Evolutionary conservation across 805 yeast species (phyloP), one percentile per base, ranked within the genome.

Genomic region (Suhomyces faveliae): DNA sequence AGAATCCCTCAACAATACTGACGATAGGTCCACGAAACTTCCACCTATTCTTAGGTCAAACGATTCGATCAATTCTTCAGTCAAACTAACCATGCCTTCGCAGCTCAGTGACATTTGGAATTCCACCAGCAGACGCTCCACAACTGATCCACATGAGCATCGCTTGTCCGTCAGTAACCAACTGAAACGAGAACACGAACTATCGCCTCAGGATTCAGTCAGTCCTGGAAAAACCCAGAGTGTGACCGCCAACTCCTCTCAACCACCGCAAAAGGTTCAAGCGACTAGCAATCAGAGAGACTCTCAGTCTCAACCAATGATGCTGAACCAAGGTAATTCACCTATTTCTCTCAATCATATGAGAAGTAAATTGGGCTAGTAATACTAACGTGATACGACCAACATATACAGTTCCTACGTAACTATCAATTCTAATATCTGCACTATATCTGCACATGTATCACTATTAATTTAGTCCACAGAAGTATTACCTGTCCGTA

Each of bases 221-320:
- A n/a, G n/a, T n/a, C n/a, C n/a, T n/a, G 37, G 21, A 17, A 33
- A 17, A 15, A 33, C 15, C 19, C 37, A 17, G 19, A 17, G 8
- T 15, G 20, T 33, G n/a, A 6, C 17, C 19, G 38, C 19, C 27
- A n/a, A 11, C 17, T 17, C 22, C 21, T 40, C 25, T n/a, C 39
- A 42, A 23, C 45, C 45, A 9, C 40, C 45, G 3, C 45, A 33
- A 15, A 42, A 42, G 40, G 40, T 42, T n/a, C 45, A 35, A 11
- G 44, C 37, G n/a, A 27, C 44, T n/a, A 13, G 13, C 12, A 15
- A 17, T 27, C 44, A 21, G 8, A 20, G 15, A 33, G 21, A 33
- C 19, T 33, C 37, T 3, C 37, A 27, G 30, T 27, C 30, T 27
- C 30, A 27, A 27, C 15, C 30, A 7, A 27, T 27, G n/a, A 13